Conservation (phyloP, 1,284 basidiomycete genomes). For the Malassezia restricta region DNA sequence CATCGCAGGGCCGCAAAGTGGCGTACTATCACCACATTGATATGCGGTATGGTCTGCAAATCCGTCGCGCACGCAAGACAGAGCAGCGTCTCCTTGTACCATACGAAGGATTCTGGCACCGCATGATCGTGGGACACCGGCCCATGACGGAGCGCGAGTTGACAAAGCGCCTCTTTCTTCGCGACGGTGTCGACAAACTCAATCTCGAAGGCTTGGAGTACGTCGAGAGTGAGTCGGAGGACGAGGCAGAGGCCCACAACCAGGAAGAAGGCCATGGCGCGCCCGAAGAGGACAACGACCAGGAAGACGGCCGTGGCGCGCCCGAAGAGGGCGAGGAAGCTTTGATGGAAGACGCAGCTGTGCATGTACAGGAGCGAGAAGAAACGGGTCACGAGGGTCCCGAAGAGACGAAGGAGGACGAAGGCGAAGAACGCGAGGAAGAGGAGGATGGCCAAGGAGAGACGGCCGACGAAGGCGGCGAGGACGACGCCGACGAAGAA, state of each 20-base stretch:
- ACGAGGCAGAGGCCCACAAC: constrained; percentile 1
- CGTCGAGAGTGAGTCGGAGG: constrained; percentile 23
- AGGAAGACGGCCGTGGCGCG: neutral
- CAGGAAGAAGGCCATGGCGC: neutral
- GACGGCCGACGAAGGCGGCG: constrained; percentile 10
- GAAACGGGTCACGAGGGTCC: neutral
- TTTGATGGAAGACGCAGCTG: neutral
- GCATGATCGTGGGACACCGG: constrained; percentile 25
- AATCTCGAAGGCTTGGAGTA: constrained; percentile 23
- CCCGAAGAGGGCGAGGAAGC: constrained; percentile 3
- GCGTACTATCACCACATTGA: constrained; percentile 39
- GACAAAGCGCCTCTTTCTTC: constrained; percentile 18
- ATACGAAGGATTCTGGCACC: constrained; percentile 36
- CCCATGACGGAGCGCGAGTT: constrained; percentile 23
- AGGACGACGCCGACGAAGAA: constrained; percentile 19
- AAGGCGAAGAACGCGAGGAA: constrained; percentile 10
- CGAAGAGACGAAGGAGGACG: neutral
- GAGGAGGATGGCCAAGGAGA: constrained; percentile 1
- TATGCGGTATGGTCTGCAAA: constrained; percentile 35
- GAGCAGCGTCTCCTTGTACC: constrained; percentile 12
- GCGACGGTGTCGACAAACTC: constrained; percentile 26
- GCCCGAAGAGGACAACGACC: neutral
- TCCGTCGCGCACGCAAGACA: constrained; percentile 27
- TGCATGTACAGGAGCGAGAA: neutral
- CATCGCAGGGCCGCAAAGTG: constrained; percentile 22